Percentiles rank a stretch among this genome's conserved stretches.
Evolutionary conservation across 2,329 filamentous ascomycete species (phyloP).

Genomic region (Cladosporium sp.): DNA sequence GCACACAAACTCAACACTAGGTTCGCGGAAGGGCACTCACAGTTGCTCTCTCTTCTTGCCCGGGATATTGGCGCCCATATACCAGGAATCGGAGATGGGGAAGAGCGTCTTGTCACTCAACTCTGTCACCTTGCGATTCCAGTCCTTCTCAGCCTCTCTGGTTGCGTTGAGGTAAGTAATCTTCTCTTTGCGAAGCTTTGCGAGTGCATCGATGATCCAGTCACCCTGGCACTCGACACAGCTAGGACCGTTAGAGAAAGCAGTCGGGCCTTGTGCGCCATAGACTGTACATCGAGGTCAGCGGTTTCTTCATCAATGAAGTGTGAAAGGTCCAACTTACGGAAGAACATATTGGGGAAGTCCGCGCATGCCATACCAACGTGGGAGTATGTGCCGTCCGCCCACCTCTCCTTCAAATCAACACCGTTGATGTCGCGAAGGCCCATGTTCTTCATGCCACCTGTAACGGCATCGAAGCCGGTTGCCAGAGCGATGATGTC

Average conservation of each 20-base stretch:
- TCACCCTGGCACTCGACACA: conserved; percentile 44
- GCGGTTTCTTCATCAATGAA: not conserved
- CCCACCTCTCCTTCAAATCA: conserved; percentile 42
- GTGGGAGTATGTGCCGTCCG: conserved; percentile 37
- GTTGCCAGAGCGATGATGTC: conserved; percentile 43
- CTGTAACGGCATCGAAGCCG: conserved; percentile 40
- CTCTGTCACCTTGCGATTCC: conserved; percentile 31
- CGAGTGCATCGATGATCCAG: conserved; percentile 42
- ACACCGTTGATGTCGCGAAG: conserved; percentile 32
- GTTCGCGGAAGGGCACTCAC: not conserved
- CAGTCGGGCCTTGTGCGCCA: conserved; percentile 44
- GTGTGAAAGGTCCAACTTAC: not conserved
- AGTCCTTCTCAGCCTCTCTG: conserved; percentile 39
- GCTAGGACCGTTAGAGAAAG: conserved; percentile 44
- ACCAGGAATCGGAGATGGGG: conserved; percentile 32
- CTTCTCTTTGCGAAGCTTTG: conserved; percentile 33
- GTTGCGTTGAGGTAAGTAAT: conserved; percentile 40
- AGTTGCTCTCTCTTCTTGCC: conserved; percentile 32
- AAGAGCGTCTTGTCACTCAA: conserved; percentile 29
- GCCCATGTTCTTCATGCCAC: conserved; percentile 34
- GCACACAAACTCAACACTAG: not conserved
- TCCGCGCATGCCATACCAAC: conserved; percentile 34
- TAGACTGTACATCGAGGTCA: conserved; percentile 33
- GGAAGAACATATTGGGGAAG: conserved; percentile 38
- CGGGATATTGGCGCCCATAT: conserved; percentile 41